Evolutionary conservation across 2,329 filamentous ascomycete genomes (phyloP), one percentile per base, ranked within the genome.

Genomic region (Dactylonectria macrodidyma): DNA sequence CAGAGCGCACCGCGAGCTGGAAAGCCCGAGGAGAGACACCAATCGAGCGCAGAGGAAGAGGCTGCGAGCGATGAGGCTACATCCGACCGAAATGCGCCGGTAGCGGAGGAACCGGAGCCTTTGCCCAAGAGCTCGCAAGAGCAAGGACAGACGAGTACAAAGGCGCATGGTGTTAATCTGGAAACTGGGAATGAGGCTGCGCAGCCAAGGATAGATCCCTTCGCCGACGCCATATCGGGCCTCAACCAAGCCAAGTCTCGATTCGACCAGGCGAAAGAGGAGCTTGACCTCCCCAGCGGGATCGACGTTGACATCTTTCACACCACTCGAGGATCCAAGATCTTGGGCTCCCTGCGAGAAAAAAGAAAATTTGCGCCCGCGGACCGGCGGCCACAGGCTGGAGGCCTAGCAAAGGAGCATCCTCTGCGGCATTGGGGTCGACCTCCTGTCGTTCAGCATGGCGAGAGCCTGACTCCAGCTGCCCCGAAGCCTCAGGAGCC

Each of bases 271-370:
- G 41, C 64, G 22, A 70, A 70, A 26, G 77, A 75, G 34, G 74
- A 77, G 30, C 73, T 80, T 10, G 80, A 83, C 36, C 69, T 82
- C 1, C 84, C 84, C 3, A 71, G 78, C 0, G 84, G 77, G 26
- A 75, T 86, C 24, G 80, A 87, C 61, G 71, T 87, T 58, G 84
- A 86, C 56, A 75, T 88, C 22, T 88, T 89, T 62, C 84, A 84
- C 65, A 86, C 85, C 2, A 75, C 72, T 14, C 78, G 80, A 30
- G 85, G 84, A 3, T 85, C 86, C 2, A 82, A 82, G 50, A 80
- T 88, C 8, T 61, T 88, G 44, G 77, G 80, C 1, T 81, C 81
- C 1, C 24, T 81, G n/a, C 73, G 77, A 22, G 79, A 80, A 46
- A 74, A 76, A 52, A 63, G 64, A n/a, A 66, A 56, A 8, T 56